Evolutionary conservation across 345 rosid species (phyloP).

Genomic region (Acer saccharum): DNA sequence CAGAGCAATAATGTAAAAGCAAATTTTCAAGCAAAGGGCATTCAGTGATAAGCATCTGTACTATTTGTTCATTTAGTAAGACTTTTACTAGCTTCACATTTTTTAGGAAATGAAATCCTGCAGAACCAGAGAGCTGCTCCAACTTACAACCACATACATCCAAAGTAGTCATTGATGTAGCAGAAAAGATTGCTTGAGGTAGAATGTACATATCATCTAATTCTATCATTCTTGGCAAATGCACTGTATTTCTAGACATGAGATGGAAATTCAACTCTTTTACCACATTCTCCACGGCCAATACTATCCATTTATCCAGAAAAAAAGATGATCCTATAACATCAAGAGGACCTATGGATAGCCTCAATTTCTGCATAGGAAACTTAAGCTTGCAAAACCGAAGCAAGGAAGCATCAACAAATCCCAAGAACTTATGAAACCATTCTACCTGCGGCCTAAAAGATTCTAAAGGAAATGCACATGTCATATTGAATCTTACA

Average conservation of each 20-base stretch:
- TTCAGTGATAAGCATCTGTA: neutral
- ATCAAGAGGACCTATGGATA: neutral
- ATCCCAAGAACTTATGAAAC: neutral
- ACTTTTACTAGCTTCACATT: neutral
- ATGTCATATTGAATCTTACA: neutral
- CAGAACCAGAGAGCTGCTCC: neutral
- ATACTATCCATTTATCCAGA: neutral
- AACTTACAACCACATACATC: neutral
- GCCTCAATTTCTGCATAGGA: neutral
- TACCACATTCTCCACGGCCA: neutral
- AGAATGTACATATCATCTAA: neutral
- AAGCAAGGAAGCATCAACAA: neutral
- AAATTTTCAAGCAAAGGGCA: neutral
- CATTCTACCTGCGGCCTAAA: too few relatives aligned
- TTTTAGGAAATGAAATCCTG: neutral
- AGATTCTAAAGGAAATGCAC: too few relatives aligned
- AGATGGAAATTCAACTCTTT: neutral
- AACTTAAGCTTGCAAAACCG: neutral
- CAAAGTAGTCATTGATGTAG: neutral
- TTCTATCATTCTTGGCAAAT: neutral
- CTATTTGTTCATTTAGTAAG: neutral
- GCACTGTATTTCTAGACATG: neutral
- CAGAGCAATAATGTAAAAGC: neutral
- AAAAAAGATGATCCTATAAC: neutral
- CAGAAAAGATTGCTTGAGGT: constrained; percentile 1